phyloP scores from a whole-genome alignment of 2,329 filamentous ascomycete species.

The Fusarium acutatum region DNA sequence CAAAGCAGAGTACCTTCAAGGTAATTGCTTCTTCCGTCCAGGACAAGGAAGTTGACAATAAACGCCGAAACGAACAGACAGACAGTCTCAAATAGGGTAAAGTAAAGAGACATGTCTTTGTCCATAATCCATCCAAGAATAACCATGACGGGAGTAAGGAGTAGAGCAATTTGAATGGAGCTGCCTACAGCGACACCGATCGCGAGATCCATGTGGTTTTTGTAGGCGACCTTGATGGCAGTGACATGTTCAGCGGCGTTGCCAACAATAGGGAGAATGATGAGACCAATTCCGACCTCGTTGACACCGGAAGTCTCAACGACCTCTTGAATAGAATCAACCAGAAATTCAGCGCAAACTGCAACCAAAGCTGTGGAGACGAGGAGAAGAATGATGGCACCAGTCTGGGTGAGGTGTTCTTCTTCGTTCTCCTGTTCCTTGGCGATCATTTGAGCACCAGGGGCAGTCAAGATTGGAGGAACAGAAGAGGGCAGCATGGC shows the following conservation, averaged over 20 bases:
- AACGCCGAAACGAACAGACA: constrained; percentile 85
- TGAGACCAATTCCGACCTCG: constrained; percentile 75
- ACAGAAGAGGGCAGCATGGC: constrained; percentile 59
- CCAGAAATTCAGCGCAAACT: constrained; percentile 75
- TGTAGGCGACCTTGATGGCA: constrained; percentile 73
- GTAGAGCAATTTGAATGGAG: constrained; percentile 77
- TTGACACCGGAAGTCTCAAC: constrained; percentile 64
- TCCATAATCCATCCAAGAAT: constrained; percentile 76
- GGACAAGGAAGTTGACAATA: constrained; percentile 87
- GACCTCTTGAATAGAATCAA: constrained; percentile 72
- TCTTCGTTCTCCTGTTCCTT: constrained; percentile 50
- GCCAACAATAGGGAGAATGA: constrained; percentile 76
- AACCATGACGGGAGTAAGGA: constrained; percentile 75
- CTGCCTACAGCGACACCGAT: constrained; percentile 77
- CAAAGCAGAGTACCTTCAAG: constrained; percentile 78
- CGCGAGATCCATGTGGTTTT: constrained; percentile 80
- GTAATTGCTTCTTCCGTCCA: constrained; percentile 88
- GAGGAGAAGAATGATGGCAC: constrained; percentile 69
- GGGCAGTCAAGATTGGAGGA: constrained; percentile 49
- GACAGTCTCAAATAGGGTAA: constrained; percentile 88
- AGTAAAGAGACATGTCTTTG: constrained; percentile 80
- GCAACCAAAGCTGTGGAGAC: constrained; percentile 72
- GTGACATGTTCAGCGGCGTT: constrained; percentile 80
- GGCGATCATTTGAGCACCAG: constrained; percentile 34
- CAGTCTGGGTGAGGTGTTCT: constrained; percentile 61